phyloP scores from a whole-genome alignment of 768 basidiomycete genomes.

The Coprinopsis cinerea region DNA sequence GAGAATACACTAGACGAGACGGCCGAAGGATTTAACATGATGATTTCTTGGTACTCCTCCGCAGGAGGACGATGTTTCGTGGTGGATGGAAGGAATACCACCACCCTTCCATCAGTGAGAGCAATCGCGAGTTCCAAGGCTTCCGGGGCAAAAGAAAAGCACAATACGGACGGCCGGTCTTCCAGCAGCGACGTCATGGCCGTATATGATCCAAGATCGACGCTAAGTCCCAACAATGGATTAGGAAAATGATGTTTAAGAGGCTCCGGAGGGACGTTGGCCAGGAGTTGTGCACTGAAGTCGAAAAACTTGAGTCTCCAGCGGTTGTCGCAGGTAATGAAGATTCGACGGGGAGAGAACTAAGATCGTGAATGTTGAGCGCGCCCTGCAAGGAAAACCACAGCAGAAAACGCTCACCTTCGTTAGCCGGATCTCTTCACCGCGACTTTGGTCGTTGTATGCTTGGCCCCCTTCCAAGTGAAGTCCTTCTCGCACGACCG shows the following conservation, averaged over 20 bases:
- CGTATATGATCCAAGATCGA: conserved; percentile 52
- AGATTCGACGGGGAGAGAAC: conserved; percentile 59
- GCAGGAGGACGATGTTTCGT: conserved; percentile 17
- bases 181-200: conserved; percentile 1
- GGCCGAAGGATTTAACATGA: conserved; percentile 45
- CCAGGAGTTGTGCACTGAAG: conserved; percentile 58
- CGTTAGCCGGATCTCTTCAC: conserved; percentile 46
- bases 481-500: conserved; percentile 22
- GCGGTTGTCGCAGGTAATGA: conserved; percentile 60
- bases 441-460: conserved; percentile 46
- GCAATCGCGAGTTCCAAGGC: conserved; percentile 53
- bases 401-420: conserved; percentile 37
- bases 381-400: neutral
- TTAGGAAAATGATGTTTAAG: conserved; percentile 60
- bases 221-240: conserved; percentile 53
- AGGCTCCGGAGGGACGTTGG: conserved; percentile 36
- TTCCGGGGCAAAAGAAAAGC: conserved; percentile 46
- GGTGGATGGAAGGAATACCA: conserved; percentile 40
- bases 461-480: conserved; percentile 48
- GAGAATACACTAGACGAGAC: conserved; percentile 34
- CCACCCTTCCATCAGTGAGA: conserved; percentile 49
- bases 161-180: conserved; percentile 28
- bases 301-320: conserved; percentile 69
- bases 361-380: conserved; percentile 16
- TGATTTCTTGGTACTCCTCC: conserved; percentile 41